Evolutionary conservation across 306 rosid species (phyloP).

Genomic region (Quercus gilva): DNA sequence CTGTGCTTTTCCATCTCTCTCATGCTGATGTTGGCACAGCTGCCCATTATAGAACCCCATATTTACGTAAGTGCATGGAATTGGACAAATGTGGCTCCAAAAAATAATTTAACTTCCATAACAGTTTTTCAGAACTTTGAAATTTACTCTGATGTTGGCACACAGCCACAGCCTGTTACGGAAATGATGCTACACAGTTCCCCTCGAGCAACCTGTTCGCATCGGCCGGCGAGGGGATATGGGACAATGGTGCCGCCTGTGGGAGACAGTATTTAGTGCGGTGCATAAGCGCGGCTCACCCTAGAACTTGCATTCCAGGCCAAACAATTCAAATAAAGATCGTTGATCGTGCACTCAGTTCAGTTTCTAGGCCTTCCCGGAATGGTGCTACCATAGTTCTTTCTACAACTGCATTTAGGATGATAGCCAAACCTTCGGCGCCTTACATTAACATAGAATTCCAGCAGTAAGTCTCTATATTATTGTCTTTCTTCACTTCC

Average conservation of each 20-base stretch:
- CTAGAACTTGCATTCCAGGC: constrained; percentile 47
- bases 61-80: constrained; percentile 42
- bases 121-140: background rate
- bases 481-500: background rate
- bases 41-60: constrained; percentile 53
- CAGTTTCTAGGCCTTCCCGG: constrained; percentile 41
- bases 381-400: constrained; percentile 46
- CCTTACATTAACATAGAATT: constrained; percentile 54
- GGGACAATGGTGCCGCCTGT: constrained; percentile 94
- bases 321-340: constrained; percentile 53
- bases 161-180: constrained; percentile 62
- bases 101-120: background rate
- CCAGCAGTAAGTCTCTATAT: constrained; percentile 44
- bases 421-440: constrained; percentile 42
- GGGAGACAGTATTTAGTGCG: constrained; percentile 68
- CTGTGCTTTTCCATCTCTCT: constrained; percentile 26
- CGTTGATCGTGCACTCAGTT: constrained; percentile 54
- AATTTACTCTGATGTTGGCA: background rate
- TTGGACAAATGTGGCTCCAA: background rate
- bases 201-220: constrained; percentile 64
- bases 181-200: constrained; percentile 32
- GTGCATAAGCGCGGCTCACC: constrained; percentile 56
- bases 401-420: constrained; percentile 50
- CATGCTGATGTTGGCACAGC: constrained; percentile 63
- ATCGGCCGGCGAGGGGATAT: constrained; percentile 75